These are phyloP conservation scores for Myxozyma mucilagina DNA, from an alignment of 805 yeast genomes.

Conservation along the genomic window DNA sequence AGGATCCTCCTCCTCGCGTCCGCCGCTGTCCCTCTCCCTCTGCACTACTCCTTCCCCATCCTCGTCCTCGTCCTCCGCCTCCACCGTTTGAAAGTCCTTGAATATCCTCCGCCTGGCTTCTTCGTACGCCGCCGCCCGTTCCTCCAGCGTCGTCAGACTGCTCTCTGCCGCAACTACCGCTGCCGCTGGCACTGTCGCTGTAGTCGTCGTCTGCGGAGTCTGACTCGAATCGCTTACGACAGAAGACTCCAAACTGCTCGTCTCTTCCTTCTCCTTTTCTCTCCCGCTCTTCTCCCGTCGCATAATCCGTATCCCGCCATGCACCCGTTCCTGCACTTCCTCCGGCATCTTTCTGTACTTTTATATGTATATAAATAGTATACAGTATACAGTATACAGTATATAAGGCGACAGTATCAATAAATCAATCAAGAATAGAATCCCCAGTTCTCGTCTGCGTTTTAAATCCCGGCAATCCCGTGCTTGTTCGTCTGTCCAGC, in stretches of 20 bases:
- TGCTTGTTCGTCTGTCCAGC: too few species aligned
- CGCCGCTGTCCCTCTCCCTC: background rate
- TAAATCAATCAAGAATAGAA: too few species aligned
- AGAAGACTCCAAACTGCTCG: constrained; percentile 20
- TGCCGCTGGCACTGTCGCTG: constrained; percentile 36
- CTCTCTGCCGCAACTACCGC: constrained; percentile 35
- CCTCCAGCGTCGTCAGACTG: constrained; percentile 39
- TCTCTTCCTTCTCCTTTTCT: background rate
- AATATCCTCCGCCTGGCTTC: constrained; percentile 47
- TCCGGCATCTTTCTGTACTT: too few species aligned
- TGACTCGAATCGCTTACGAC: constrained; percentile 10
- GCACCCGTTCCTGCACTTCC: too few species aligned
- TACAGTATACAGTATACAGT: too few species aligned
- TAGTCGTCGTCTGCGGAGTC: background rate
- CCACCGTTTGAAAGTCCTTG: constrained; percentile 33
- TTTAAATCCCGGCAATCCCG: too few species aligned
- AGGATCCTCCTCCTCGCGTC: constrained; percentile 18
- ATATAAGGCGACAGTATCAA: too few species aligned
- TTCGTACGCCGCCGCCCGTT: constrained; percentile 45
- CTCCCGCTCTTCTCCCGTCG: constrained; percentile 20
- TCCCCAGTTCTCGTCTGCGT: too few species aligned
- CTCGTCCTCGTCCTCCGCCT: constrained; percentile 10
- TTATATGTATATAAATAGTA: too few species aligned
- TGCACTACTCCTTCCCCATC: background rate
- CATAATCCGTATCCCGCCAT: constrained; percentile 25